Evolutionary conservation across 2,329 filamentous ascomycete species (phyloP).

Genomic region (Fusarium virguliforme): DNA sequence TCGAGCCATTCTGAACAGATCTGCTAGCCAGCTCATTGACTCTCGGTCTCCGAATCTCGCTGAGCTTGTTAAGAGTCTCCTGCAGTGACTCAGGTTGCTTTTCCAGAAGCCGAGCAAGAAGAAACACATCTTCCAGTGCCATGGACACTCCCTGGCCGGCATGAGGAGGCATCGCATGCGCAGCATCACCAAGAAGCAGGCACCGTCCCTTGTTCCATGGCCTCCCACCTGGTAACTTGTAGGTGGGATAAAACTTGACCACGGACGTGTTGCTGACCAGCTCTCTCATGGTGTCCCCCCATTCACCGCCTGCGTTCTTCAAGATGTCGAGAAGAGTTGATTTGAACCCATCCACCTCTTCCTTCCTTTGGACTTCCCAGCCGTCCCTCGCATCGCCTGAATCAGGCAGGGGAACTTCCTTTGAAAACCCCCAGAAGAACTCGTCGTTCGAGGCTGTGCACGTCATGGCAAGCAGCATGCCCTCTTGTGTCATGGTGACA

Average conservation of each 20-base stretch:
- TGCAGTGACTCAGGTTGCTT: background rate
- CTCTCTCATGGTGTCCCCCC: background rate
- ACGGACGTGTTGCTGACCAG: background rate
- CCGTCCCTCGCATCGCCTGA: background rate
- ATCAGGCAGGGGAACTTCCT: background rate
- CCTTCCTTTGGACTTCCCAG: background rate
- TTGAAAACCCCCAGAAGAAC: background rate
- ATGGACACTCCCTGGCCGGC: background rate
- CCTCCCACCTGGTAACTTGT: background rate
- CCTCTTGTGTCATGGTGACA: background rate
- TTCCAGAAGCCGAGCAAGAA: background rate
- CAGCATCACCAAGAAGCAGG: background rate
- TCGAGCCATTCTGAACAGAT: background rate
- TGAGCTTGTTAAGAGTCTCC: background rate
- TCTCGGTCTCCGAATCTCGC: background rate
- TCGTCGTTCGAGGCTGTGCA: background rate
- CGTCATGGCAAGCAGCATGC: background rate
- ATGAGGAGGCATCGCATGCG: background rate
- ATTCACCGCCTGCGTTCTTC: background rate
- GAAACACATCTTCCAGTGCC: conserved; percentile 2
- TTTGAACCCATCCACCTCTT: conserved; percentile 5
- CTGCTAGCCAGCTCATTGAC: background rate
- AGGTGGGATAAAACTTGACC: conserved; percentile 5
- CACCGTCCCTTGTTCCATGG: conserved; percentile 1
- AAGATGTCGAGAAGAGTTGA: background rate